phyloP scores from a whole-genome alignment of 371 early-diverging fungal species.

The Chytridiales sp. region DNA sequence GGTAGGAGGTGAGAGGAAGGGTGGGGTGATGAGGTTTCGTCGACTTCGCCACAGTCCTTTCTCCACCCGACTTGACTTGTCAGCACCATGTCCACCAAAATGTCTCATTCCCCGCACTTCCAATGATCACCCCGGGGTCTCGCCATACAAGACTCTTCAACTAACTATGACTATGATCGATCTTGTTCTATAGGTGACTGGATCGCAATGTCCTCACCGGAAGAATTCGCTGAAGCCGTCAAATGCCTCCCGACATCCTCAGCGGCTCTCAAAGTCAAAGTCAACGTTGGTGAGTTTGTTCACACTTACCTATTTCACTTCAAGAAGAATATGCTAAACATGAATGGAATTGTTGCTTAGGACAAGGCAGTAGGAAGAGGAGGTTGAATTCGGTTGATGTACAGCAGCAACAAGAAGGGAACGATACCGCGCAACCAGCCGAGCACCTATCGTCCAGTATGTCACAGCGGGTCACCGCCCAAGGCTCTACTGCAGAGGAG shows the following conservation, averaged over 20 bases:
- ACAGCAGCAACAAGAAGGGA: neutral
- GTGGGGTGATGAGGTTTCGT: too few species aligned
- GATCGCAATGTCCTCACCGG: conserved; percentile 2
- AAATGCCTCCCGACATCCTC: neutral
- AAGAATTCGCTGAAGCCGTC: conserved; percentile 5
- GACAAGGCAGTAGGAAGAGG: neutral
- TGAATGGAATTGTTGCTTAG: neutral
- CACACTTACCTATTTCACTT: neutral
- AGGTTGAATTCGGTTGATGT: neutral
- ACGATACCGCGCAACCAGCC: too few species aligned
- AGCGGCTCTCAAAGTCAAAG: neutral
- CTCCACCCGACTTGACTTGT: neutral
- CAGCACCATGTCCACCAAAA: too few species aligned
- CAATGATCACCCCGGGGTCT: neutral
- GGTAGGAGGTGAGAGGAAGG: too few species aligned
- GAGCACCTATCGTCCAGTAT: too few species aligned
- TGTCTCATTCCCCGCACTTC: neutral
- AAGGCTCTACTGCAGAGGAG: too few species aligned
- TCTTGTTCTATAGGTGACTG: too few species aligned
- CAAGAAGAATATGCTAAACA: neutral
- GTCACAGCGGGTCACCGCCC: too few species aligned
- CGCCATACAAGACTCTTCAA: neutral
- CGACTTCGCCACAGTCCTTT: too few species aligned
- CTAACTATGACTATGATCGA: too few species aligned
- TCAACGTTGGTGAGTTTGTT: neutral